phyloP scores from a whole-genome alignment of 1,284 basidiomycete species.

The Polyporus tsugae region DNA sequence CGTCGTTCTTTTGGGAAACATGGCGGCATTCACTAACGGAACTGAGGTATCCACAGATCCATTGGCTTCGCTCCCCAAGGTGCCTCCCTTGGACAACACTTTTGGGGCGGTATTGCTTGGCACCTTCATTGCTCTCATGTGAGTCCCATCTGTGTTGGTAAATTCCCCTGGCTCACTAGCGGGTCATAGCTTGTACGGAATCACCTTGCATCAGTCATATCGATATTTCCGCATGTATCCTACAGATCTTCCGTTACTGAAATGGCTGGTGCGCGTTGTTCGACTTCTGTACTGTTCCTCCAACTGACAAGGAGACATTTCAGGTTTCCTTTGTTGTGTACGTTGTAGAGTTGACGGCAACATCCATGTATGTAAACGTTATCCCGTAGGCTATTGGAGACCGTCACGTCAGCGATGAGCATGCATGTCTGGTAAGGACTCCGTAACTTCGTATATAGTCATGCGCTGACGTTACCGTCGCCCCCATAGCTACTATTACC shows the following conservation, averaged over 20 bases:
- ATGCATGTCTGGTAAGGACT: slow-evolving; percentile 7
- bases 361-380: background rate
- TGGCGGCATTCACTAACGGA: background rate
- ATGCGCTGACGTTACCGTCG: no score
- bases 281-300: background rate
- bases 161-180: background rate
- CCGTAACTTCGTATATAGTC: no score
- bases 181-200: background rate
- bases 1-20: background rate
- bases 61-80: background rate
- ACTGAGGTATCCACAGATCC: background rate
- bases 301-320: background rate
- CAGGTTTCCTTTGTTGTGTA: slow-evolving; percentile 2
- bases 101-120: slow-evolving; percentile 12
- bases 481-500: slow-evolving; percentile 5
- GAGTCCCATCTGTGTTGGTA: background rate
- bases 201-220: background rate
- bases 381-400: background rate
- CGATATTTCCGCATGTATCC: background rate
- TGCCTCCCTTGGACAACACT: slow-evolving; percentile 9
- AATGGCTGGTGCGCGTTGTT: background rate
- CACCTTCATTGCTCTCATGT: slow-evolving; percentile 12
- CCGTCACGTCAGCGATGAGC: background rate
- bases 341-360: background rate
- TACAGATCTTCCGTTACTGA: background rate